These are phyloP conservation scores for Hymenoscyphus repandus DNA, from an alignment of 2,329 filamentous ascomycete genomes.

Conservation along the genomic window DNA sequence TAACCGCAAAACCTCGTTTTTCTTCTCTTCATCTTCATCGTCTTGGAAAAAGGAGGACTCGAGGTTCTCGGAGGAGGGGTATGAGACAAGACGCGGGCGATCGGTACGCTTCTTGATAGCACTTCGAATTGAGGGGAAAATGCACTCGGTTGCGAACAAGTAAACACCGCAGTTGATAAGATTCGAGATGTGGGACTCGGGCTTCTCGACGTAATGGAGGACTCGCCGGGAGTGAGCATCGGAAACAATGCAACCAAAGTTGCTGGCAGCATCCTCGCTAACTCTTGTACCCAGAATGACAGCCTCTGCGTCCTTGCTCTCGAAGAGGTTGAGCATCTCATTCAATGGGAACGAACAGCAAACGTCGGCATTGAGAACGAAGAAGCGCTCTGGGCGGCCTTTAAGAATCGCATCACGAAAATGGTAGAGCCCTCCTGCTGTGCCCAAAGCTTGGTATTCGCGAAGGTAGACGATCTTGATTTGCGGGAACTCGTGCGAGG, in stretches of 20 bases:
- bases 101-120: conserved; percentile 95
- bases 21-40: conserved; percentile 68
- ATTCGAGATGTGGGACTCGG: conserved; percentile 94
- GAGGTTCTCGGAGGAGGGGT: conserved; percentile 92
- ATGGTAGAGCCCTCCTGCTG: conserved; percentile 94
- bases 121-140: conserved; percentile 90
- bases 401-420: conserved; percentile 99
- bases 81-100: conserved; percentile 85
- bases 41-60: conserved; percentile 63
- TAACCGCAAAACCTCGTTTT: conserved; percentile 83
- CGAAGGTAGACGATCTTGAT: conserved; percentile 92
- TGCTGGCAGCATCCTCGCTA: conserved; percentile 82
- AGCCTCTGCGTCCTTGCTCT: conserved; percentile 92
- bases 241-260: conserved; percentile 97
- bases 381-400: conserved; percentile 88
- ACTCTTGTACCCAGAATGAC: conserved; percentile 93
- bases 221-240: conserved; percentile 92
- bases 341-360: conserved; percentile 97
- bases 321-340: conserved; percentile 92
- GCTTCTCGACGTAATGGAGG: conserved; percentile 98
- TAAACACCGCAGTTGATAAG: conserved; percentile 99
- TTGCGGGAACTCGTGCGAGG: conserved; percentile 76
- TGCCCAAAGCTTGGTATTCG: conserved; percentile 94
- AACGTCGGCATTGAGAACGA: conserved; percentile 96
- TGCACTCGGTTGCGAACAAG: conserved; percentile 90